Evolutionary conservation across 495 filamentous ascomycete genomes (phyloP).

Genomic region (Xylaria longipes): DNA sequence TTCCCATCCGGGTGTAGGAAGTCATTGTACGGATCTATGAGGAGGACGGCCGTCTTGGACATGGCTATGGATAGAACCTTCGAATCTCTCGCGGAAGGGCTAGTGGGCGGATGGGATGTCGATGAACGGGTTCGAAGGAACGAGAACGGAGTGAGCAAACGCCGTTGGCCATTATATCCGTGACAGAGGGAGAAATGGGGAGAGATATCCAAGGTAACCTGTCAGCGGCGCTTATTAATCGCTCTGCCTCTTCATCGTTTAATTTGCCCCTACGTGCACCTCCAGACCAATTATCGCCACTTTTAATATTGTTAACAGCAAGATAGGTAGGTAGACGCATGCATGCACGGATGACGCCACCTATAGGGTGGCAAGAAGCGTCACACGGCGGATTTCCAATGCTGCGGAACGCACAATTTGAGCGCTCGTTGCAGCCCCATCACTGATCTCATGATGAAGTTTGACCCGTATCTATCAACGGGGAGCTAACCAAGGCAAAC

Average conservation of each 20-base stretch:
- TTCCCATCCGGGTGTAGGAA: background rate
- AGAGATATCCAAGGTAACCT: background rate
- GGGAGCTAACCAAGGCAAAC: background rate
- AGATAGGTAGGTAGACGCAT: background rate
- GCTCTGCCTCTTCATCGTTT: background rate
- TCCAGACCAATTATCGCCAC: background rate
- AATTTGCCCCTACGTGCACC: background rate
- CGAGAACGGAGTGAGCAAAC: background rate
- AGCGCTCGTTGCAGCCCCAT: background rate
- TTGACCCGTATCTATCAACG: too few relatives aligned
- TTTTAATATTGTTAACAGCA: background rate
- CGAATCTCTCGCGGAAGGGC: background rate
- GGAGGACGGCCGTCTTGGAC: background rate
- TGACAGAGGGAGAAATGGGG: background rate
- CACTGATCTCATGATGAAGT: background rate
- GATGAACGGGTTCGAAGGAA: background rate
- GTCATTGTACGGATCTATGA: slow-evolving; percentile 1
- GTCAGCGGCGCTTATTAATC: background rate
- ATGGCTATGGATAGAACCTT: background rate
- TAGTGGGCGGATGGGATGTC: background rate
- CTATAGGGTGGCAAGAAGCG: background rate
- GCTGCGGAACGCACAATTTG: background rate
- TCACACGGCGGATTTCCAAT: background rate
- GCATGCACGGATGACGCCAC: background rate
- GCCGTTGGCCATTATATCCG: background rate